These are phyloP conservation scores for Serendipita vermifera DNA, from an alignment of 768 basidiomycete genomes.

Conservation along the genomic window DNA sequence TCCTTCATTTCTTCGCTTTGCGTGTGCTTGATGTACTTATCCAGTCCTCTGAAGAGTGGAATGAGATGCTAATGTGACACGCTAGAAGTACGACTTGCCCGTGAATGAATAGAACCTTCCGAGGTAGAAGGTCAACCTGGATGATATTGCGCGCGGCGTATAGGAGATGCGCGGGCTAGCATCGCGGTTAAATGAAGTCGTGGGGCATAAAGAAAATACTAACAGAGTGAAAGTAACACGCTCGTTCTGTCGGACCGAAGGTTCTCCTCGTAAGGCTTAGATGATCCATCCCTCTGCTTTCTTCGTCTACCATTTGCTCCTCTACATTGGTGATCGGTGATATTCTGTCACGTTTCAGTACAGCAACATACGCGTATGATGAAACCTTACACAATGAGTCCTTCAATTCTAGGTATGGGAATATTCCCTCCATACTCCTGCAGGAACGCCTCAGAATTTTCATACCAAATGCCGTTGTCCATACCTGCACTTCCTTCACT, in stretches of 20 bases:
- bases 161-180: constrained; percentile 17
- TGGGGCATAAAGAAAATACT: background rate
- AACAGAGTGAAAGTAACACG: constrained; percentile 17
- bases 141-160: constrained; percentile 17
- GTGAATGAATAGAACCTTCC: constrained; percentile 16
- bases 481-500: constrained; percentile 13
- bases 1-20: constrained; percentile 19
- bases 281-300: constrained; percentile 13
- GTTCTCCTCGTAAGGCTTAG: constrained; percentile 15
- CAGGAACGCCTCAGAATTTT: too few relatives aligned
- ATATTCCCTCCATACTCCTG: constrained; percentile 14
- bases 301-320: constrained; percentile 15
- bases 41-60: constrained; percentile 15
- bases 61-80: background rate
- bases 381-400: constrained; percentile 16
- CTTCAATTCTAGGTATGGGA: constrained; percentile 13
- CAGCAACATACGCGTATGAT: background rate
- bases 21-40: constrained; percentile 14
- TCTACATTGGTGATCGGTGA: constrained; percentile 14
- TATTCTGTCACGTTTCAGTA: background rate
- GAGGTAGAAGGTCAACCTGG: constrained; percentile 14
- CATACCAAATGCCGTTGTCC: background rate
- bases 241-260: constrained; percentile 15
- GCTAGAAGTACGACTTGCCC: constrained; percentile 11
- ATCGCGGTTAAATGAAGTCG: background rate